A percentile compares a stretch with the other conserved stretches of the same genome.
Evolutionary conservation across 495 filamentous ascomycete genomes (phyloP).

Genomic region (Daldinia decipiens): DNA sequence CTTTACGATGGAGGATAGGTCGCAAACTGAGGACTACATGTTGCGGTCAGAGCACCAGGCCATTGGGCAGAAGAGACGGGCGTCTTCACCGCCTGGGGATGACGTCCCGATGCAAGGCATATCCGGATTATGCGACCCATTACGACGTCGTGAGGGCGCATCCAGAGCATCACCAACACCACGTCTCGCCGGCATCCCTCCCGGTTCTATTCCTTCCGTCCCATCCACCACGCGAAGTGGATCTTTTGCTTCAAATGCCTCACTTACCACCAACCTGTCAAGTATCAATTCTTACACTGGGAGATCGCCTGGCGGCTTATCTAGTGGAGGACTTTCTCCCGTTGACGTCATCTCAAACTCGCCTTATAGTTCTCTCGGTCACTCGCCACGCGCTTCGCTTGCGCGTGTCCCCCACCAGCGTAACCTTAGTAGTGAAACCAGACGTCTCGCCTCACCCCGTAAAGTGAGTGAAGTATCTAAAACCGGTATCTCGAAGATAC

Average conservation of each 20-base stretch:
- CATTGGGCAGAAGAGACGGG: constrained; percentile 76
- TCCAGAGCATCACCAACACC: constrained; percentile 68
- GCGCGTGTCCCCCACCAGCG: constrained; percentile 61
- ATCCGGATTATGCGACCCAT: constrained; percentile 70
- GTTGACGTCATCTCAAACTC: constrained; percentile 62
- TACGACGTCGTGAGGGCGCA: constrained; percentile 71
- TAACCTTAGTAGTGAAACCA: constrained; percentile 55
- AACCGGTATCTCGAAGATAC: constrained; percentile 54
- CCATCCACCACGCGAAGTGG: constrained; percentile 77
- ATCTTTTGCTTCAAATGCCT: constrained; percentile 78
- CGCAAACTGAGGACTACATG: constrained; percentile 65
- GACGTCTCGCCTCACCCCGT: constrained; percentile 57
- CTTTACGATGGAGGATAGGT: constrained; percentile 73
- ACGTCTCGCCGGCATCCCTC: constrained; percentile 66
- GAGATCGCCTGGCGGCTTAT: constrained; percentile 76
- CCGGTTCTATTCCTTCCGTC: constrained; percentile 75
- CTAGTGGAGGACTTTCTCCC: constrained; percentile 67
- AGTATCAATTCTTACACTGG: constrained; percentile 77
- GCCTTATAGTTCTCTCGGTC: constrained; percentile 70
- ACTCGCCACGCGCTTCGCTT: constrained; percentile 65
- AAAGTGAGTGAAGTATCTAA: constrained; percentile 60
- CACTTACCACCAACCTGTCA: constrained; percentile 74
- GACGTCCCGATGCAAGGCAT: constrained; percentile 68
- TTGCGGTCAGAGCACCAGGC: constrained; percentile 50
- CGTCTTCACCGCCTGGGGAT: constrained; percentile 81